phyloP scores from a whole-genome alignment of 1,284 basidiomycete genomes.

The Ustilago cynodontis region DNA sequence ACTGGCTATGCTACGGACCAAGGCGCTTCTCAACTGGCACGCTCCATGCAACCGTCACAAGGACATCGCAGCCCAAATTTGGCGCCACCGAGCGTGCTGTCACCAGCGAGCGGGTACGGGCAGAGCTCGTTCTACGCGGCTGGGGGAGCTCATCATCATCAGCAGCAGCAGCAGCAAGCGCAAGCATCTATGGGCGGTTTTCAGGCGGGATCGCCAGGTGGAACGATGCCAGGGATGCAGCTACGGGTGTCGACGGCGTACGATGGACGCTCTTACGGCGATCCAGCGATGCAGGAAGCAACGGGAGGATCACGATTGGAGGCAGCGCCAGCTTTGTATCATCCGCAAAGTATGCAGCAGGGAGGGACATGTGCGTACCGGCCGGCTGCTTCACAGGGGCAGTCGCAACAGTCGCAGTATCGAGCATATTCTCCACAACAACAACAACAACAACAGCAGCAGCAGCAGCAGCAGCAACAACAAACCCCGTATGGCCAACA shows the following conservation, averaged over 20 bases:
- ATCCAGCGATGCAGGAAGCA: conserved; percentile 9
- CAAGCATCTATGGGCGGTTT: conserved; percentile 6
- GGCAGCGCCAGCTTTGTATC: conserved; percentile 3
- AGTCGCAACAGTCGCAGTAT: conserved; percentile 2
- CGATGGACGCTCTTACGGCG: conserved; percentile 7
- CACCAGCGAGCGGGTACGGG: neutral
- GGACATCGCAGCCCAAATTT: conserved; percentile 2
- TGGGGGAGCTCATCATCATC: neutral
- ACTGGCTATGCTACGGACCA: conserved; percentile 4
- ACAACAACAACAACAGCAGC: neutral
- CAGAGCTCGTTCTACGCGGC: conserved; percentile 3
- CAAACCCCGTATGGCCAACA: conserved; percentile 12
- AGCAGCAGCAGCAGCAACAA: conserved; percentile 11
- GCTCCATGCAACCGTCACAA: conserved; percentile 4
- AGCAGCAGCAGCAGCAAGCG: conserved; percentile 3
- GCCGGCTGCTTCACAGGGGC: neutral
- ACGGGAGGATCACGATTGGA: conserved; percentile 5
- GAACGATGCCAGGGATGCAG: conserved; percentile 8
- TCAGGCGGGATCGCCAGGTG: neutral
- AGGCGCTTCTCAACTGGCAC: neutral
- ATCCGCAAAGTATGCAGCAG: conserved; percentile 9
- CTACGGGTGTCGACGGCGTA: conserved; percentile 31
- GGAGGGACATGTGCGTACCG: neutral
- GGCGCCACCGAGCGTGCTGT: conserved; percentile 15
- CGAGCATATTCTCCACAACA: conserved; percentile 1